Percentiles rank a stretch among this genome's conserved stretches.
Conservation (phyloP, 192 early-diverging fungal species). For the Linnemannia elongata region DNA sequence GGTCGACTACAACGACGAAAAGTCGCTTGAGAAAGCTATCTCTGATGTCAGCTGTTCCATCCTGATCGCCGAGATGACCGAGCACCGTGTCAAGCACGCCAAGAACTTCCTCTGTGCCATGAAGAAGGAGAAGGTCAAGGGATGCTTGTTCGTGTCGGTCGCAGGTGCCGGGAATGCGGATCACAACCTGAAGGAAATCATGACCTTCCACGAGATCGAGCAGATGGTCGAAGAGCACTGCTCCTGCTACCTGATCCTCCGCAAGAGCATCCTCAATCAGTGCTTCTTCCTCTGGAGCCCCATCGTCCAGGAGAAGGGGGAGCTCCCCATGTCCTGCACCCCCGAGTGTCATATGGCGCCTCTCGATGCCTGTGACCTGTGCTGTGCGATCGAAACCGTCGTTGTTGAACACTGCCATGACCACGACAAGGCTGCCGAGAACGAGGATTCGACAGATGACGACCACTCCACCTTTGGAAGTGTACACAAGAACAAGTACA, state of each 20-base stretch:
- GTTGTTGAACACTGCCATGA: slow-evolving; percentile 12
- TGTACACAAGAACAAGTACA: slow-evolving; percentile 43
- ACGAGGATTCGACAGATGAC: background rate
- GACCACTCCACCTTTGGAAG: background rate
- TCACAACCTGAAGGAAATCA: slow-evolving; percentile 19
- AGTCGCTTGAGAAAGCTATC: slow-evolving; percentile 19
- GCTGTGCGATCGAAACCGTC: slow-evolving; percentile 21
- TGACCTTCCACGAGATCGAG: slow-evolving; percentile 35
- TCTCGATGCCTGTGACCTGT: slow-evolving; percentile 23
- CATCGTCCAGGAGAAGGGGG: slow-evolving; percentile 18
- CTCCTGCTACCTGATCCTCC: slow-evolving; percentile 24
- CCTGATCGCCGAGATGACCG: slow-evolving; percentile 29
- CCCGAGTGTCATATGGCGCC: slow-evolving; percentile 26
- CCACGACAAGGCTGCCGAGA: background rate
- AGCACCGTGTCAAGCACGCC: slow-evolving; percentile 29
- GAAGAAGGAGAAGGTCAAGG: slow-evolving; percentile 17
- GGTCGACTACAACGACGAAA: slow-evolving; percentile 27
- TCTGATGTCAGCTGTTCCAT: slow-evolving; percentile 7
- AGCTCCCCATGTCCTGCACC: slow-evolving; percentile 19
- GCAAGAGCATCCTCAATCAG: slow-evolving; percentile 35
- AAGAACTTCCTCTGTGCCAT: slow-evolving; percentile 26
- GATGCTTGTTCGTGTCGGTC: slow-evolving; percentile 23
- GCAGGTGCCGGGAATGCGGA: slow-evolving; percentile 11
- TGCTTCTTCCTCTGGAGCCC: slow-evolving; percentile 28
- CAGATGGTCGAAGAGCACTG: slow-evolving; percentile 6